Evolutionary conservation across 176 grass and related monocot genomes (phyloP).

Genomic region (Musa beccarii): DNA sequence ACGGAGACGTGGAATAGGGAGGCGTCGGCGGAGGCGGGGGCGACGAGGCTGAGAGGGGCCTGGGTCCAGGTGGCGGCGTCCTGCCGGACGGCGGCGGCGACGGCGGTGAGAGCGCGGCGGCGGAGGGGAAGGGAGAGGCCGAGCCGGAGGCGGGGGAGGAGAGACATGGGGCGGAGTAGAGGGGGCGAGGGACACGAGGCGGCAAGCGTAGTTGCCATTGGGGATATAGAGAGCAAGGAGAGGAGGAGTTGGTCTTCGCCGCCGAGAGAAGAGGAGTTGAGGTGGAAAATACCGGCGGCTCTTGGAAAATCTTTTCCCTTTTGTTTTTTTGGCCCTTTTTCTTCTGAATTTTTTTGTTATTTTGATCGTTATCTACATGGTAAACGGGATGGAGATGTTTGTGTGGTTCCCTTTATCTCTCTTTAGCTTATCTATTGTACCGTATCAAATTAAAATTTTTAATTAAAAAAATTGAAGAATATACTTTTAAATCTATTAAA

Average conservation of each 20-base stretch:
- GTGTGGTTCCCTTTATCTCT: too few relatives aligned
- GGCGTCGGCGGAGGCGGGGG: slow-evolving; percentile 40
- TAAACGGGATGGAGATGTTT: too few relatives aligned
- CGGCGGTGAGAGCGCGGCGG: slow-evolving; percentile 9
- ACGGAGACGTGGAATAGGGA: slow-evolving; percentile 30
- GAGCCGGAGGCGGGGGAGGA: neutral
- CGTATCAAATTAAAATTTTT: too few relatives aligned
- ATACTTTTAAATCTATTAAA: too few relatives aligned
- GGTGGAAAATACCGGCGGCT: neutral
- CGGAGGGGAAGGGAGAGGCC: neutral
- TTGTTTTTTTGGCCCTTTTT: neutral
- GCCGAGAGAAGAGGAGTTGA: neutral
- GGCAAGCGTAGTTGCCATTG: neutral
- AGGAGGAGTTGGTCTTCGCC: neutral
- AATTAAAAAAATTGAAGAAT: too few relatives aligned
- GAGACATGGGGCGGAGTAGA: slow-evolving; percentile 10
- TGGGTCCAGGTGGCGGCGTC: slow-evolving; percentile 21
- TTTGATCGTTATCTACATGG: too few relatives aligned
- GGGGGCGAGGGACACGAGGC: neutral
- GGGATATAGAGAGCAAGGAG: neutral
- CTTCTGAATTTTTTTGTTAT: too few relatives aligned
- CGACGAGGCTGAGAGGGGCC: neutral
- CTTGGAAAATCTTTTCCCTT: neutral
- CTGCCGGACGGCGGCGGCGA: neutral
- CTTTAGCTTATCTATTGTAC: too few relatives aligned